Percentiles rank a stretch among this genome's conserved stretches.
Evolutionary conservation across 345 rosid genomes (phyloP).

Genomic region (Streptanthus diversifolius): DNA sequence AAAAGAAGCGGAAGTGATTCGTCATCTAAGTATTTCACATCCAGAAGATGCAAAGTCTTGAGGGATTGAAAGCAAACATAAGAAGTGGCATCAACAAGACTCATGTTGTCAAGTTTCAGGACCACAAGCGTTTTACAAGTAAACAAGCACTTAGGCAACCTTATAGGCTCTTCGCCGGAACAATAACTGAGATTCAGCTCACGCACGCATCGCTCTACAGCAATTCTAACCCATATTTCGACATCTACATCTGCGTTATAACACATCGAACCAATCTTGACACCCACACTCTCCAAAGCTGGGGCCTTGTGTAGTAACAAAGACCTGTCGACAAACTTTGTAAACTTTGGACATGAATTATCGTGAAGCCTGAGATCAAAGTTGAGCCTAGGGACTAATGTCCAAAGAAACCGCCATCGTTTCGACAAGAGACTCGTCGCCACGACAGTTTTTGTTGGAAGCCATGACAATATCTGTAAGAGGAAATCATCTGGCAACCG

Average conservation of each 20-base stretch:
- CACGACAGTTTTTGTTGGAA: conserved; percentile 27
- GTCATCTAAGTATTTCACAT: conserved; percentile 27
- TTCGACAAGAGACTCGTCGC: conserved; percentile 22
- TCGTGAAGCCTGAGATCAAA: conserved; percentile 23
- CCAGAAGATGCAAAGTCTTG: conserved; percentile 29
- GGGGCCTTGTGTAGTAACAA: conserved; percentile 29
- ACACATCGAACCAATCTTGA: conserved; percentile 23
- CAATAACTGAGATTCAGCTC: conserved; percentile 22
- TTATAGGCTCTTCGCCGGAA: conserved; percentile 14
- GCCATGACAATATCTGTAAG: conserved; percentile 22
- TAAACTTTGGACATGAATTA: neutral
- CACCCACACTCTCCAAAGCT: neutral
- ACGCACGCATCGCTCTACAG: conserved; percentile 19
- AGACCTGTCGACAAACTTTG: conserved; percentile 28
- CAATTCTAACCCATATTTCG: conserved; percentile 22
- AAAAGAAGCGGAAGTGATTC: conserved; percentile 22
- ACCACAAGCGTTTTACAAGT: conserved; percentile 14
- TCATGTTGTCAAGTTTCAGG: conserved; percentile 15
- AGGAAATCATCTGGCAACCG: conserved; percentile 34
- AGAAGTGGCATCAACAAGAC: conserved; percentile 19
- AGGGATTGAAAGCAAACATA: conserved; percentile 8
- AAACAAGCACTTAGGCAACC: conserved; percentile 23
- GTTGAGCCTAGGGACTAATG: conserved; percentile 19
- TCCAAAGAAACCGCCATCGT: conserved; percentile 30
- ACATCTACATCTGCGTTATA: neutral